phyloP scores from a whole-genome alignment of 768 basidiomycete genomes.

The Podaxis sp. region DNA sequence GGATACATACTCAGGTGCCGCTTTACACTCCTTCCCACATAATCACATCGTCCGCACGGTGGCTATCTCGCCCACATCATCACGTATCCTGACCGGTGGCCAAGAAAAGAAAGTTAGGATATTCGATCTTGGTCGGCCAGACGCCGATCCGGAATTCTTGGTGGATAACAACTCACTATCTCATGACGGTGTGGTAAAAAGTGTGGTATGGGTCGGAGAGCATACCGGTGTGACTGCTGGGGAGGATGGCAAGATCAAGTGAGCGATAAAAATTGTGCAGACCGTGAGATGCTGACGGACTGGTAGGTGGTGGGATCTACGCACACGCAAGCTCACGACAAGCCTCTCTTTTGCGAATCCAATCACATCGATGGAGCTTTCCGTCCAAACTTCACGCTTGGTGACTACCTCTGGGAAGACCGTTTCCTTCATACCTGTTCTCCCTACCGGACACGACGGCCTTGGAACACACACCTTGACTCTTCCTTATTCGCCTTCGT shows the following conservation, averaged over 20 bases:
- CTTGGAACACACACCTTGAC: conserved; percentile 73
- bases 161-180: conserved; percentile 59
- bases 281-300: conserved; percentile 19
- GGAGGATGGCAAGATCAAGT: conserved; percentile 93
- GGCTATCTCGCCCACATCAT: conserved; percentile 71
- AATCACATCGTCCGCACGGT: conserved; percentile 98
- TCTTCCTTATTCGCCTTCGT: conserved; percentile 86
- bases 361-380: conserved; percentile 94
- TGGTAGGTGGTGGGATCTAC: conserved; percentile 93
- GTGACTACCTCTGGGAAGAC: conserved; percentile 91
- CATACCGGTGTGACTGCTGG: conserved; percentile 86
- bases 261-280: conserved; percentile 21
- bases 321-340: conserved; percentile 71
- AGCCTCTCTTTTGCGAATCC: conserved; percentile 72
- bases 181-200: conserved; percentile 90
- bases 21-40: conserved; percentile 94
- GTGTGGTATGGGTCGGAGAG: conserved; percentile 91
- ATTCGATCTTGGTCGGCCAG: conserved; percentile 85
- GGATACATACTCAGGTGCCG: conserved; percentile 90
- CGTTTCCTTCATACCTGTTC: conserved; percentile 85
- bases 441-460: conserved; percentile 59
- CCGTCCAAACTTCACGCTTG: conserved; percentile 74
- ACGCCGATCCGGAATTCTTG: conserved; percentile 85
- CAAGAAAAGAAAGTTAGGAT: conserved; percentile 97
- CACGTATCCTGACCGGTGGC: conserved; percentile 84